Percentiles rank a stretch among this genome's conserved stretches.
Evolutionary conservation across 371 early-diverging fungal species (phyloP).

Genomic region (Circinella umbellata): DNA sequence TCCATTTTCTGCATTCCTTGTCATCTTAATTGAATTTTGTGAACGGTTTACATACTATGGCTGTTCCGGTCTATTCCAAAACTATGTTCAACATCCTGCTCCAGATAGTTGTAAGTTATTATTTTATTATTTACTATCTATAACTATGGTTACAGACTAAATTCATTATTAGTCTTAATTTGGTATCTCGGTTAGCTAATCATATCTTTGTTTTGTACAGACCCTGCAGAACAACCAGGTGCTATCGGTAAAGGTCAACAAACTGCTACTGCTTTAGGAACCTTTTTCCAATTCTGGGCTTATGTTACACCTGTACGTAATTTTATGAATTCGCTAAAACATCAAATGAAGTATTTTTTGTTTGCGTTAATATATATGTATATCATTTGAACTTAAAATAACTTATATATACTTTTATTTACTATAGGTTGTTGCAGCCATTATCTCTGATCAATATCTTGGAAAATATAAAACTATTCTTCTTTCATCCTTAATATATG

Average conservation of each 20-base stretch:
- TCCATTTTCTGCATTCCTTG: constrained; percentile 61
- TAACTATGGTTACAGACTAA: not conserved
- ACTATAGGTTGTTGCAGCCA: constrained; percentile 73
- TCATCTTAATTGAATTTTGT: constrained; percentile 76
- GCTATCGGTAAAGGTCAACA: constrained; percentile 52
- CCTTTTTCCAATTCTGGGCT: constrained; percentile 81
- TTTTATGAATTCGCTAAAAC: no score
- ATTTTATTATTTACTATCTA: not conserved
- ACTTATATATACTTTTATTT: not conserved
- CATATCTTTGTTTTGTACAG: constrained; percentile 18
- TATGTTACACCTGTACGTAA: constrained; percentile 67
- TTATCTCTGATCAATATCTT: constrained; percentile 81
- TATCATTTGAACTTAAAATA: no score
- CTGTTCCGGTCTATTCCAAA: constrained; percentile 64
- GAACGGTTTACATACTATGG: constrained; percentile 83
- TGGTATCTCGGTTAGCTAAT: not conserved
- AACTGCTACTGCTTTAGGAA: constrained; percentile 70
- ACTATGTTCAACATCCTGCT: constrained; percentile 63
- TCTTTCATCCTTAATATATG: constrained; percentile 68
- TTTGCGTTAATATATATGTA: no score
- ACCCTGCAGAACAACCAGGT: constrained; percentile 51
- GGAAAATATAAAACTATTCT: constrained; percentile 88
- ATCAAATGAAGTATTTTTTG: no score
- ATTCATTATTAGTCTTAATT: not conserved
- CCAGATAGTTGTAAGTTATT: constrained; percentile 39